Evolutionary conservation across 306 rosid genomes (phyloP), one percentile per base, ranked within the genome.

Genomic region (Lathyrus aphaca): DNA sequence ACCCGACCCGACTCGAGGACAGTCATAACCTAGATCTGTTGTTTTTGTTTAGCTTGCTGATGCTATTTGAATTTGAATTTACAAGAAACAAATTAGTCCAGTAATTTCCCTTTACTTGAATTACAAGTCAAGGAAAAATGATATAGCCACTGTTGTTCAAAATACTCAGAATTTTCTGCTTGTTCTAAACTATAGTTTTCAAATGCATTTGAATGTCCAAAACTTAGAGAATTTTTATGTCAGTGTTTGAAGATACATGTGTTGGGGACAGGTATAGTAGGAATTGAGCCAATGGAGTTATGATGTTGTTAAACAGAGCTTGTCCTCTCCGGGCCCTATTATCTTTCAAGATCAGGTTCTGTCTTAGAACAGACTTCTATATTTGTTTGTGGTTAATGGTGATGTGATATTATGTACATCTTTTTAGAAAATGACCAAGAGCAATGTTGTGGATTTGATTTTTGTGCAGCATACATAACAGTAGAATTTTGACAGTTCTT

Each of bases 251-350:
- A 16, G 55, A 49, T 16, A 42, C 6, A 16, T 15, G 55, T 49
- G 55, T 3, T 49, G 12, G 55, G 23, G 55, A 16, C 55, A 49
- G 11, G 25, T 48, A 49, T 35, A 7, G 9, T 35, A 7, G 9
- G 8, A 35, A 35, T 35, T 35, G 39, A 32, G 38, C 6, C 8
- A 32, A 32, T 32, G 38, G 38, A 32, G 38, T 48, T 15, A 48
- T 15, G 75, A 74, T 70, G 76, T 62, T 32, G 82, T 60, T 77
- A 18, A 62, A 48, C 43, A 49, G 79, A 54, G 19, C 44, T 43
- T 63, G 40, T 75, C 70, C 17, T 65, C 29, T 18, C 37, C 57
- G 85, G 83, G 53, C 74, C 85, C 83, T 67, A 4, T 15, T 35
- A 62, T 37, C 61, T 62, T 67, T 74, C 42, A 69, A 66, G n/a